Evolutionary conservation across 352 stramenopile genomes (phyloP), one percentile per base, ranked within the genome.

Genomic region (Pythium apleroticum): DNA sequence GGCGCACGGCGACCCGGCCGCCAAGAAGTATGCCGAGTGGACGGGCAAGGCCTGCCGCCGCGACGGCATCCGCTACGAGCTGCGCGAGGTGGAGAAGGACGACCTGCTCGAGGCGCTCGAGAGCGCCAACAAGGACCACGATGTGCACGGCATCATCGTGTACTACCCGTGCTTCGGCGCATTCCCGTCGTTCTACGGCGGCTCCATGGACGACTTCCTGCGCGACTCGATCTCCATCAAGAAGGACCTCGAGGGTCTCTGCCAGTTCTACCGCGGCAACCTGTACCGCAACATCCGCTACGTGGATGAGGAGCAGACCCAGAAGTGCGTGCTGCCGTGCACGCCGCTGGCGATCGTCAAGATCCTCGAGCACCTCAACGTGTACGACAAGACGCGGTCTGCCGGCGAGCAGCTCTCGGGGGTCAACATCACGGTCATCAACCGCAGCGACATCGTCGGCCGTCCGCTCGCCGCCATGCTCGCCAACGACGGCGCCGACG

Each of bases 101-200:
- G 92, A 98, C 37, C 81, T 99, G 28, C 86, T 98, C 60, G 80
- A 84, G n/a, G 93, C 91, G 15, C 76, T 99, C 14, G 81, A 97
- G 55, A 84, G 95, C 60, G 93, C 93, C 58, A 99, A 99, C 77
- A 86, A 80, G 41, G 90, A 97, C 75, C 82, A 90, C 19, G 82
- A 95, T n/a, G 96, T 98, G 52, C 92, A 98, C 78, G 95, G 97
- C 39, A 98, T 99, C 65, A 96, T 99, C 57, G 91, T 99, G 19
- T 99, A 99, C 80, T 99, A 99, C 80, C 97, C 97, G 52, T 98
- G 98, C 78, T 99, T 99, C 68, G 97, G 96, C 43, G 71, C 91
- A 46, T 97, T 98, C 65, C 96, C 97, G 64, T 98, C 87, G 46
- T 99, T 99, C 74, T 98, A 88, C 61, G 97, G 97, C 28, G 95